Evolutionary conservation across 1,284 basidiomycete species (phyloP), one percentile per base, ranked within the genome.

Genomic region (Gastroboletus turbinatus): DNA sequence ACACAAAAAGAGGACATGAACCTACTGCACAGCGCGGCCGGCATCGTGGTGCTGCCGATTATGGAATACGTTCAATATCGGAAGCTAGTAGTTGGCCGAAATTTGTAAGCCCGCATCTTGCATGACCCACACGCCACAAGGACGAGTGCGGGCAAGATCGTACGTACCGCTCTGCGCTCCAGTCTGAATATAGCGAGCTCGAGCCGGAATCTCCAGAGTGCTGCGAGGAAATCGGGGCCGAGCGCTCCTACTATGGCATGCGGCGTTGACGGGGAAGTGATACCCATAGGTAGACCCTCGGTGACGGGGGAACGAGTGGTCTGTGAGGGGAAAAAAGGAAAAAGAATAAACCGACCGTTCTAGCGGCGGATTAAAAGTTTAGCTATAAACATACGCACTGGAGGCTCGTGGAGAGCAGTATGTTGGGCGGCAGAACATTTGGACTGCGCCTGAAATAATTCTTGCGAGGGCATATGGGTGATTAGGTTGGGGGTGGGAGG

Each of bases 121-220:
- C 16, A 29, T 10, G 19, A 48, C n/a, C 19, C n/a, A 10, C 36
- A 32, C 33, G 29, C 33, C 54, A 32, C 21, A 16, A 33, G 33
- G 8, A 19, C 25, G n/a, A 11, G 25, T n/a, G 25, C 30, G 8
- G 33, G 23, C 14, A 17, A 45, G 14, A 17, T 17, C 2, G 19
- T 33, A 68, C 64, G 47, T 75, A 63, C 52, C 71, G 70, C 33
- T 66, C 50, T 64, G 33, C 66, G 62, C n/a, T 68, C 66, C 4
- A 68, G 32, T 32, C 43, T 25, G 56, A 64, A 67, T 50, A 64
- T 52, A 3, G 56, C 63, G 2, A 58, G 46, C 27, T 66, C 57
- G 23, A 66, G 61, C 7, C 59, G 59, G 36, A 62, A 14, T 39
- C 42, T 50, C 63, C 66, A 67, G 23, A 65, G 53, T 8, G 47